phyloP scores from a whole-genome alignment of 179 eudicot genomes.

The Spergularia azorica region DNA sequence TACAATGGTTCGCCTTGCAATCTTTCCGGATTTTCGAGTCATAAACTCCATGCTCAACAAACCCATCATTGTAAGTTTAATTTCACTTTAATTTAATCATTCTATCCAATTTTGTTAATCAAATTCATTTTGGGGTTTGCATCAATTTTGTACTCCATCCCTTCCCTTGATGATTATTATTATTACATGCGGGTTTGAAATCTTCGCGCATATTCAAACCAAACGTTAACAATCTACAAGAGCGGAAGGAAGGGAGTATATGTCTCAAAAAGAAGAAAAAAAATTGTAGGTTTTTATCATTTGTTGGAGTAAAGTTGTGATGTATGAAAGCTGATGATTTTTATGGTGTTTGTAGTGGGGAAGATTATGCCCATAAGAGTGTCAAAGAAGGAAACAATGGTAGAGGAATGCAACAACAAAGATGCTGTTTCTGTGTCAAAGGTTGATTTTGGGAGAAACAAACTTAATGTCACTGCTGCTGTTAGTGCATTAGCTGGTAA shows the following conservation, averaged over 20 bases:
- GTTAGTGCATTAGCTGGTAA: conserved; percentile 41
- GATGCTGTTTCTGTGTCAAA: conserved; percentile 15
- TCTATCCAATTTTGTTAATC: not conserved
- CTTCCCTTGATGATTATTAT: not conserved
- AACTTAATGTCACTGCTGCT: conserved; percentile 18
- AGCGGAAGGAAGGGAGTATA: not conserved
- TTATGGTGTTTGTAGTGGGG: conserved; percentile 16
- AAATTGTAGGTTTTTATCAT: not conserved
- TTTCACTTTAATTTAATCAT: no score
- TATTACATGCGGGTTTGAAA: not conserved
- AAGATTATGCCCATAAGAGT: conserved; percentile 18
- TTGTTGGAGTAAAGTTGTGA: not conserved
- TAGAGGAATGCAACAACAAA: conserved; percentile 5
- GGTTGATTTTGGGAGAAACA: conserved; percentile 24
- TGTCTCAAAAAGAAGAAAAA: not conserved
- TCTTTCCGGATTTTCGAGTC: conserved; percentile 17
- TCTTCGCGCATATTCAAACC: no score
- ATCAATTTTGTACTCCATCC: no score
- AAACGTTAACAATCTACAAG: no score
- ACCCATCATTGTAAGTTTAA: conserved; percentile 23
- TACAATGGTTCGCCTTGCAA: conserved; percentile 12
- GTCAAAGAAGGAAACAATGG: conserved; percentile 20
- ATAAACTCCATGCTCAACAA: conserved; percentile 4
- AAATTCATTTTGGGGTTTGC: not conserved
- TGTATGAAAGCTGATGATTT: not conserved